Evolutionary conservation across 345 rosid genomes (phyloP).

Genomic region (Cardamine resedifolia): DNA sequence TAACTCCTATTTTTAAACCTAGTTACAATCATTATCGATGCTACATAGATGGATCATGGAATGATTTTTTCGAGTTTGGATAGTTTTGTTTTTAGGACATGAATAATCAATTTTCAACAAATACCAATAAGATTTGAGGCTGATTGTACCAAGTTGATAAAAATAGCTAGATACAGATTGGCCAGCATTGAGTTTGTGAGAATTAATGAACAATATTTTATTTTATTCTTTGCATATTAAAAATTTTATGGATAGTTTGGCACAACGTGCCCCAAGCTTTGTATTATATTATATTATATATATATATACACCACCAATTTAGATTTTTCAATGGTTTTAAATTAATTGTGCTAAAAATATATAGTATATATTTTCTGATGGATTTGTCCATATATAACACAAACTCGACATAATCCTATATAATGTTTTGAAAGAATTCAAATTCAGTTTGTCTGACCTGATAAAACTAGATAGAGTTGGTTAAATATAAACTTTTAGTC

Average conservation of each 20-base stretch:
- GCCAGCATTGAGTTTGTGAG: background rate
- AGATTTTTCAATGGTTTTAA: background rate
- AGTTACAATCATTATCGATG: background rate
- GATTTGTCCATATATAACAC: background rate
- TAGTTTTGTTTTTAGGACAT: background rate
- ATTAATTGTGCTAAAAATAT: background rate
- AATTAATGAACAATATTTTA: background rate
- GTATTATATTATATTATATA: too few relatives aligned
- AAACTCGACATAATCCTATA: background rate
- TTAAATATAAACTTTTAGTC: background rate
- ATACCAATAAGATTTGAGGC: background rate
- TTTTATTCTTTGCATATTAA: background rate
- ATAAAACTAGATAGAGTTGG: background rate
- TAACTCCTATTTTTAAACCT: background rate
- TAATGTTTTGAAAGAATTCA: background rate
- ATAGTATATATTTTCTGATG: too few relatives aligned
- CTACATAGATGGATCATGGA: background rate
- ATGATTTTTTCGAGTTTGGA: background rate
- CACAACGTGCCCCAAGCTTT: background rate
- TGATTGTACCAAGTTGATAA: background rate
- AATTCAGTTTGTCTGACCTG: background rate
- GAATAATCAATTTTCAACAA: background rate
- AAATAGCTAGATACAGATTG: too few relatives aligned
- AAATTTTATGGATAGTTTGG: background rate
- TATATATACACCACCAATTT: too few relatives aligned